Percentiles rank a stretch among this genome's conserved stretches.
Evolutionary conservation across 2,329 filamentous ascomycete genomes (phyloP).

Genomic region (Talaromyces albobiverticillius): DNA sequence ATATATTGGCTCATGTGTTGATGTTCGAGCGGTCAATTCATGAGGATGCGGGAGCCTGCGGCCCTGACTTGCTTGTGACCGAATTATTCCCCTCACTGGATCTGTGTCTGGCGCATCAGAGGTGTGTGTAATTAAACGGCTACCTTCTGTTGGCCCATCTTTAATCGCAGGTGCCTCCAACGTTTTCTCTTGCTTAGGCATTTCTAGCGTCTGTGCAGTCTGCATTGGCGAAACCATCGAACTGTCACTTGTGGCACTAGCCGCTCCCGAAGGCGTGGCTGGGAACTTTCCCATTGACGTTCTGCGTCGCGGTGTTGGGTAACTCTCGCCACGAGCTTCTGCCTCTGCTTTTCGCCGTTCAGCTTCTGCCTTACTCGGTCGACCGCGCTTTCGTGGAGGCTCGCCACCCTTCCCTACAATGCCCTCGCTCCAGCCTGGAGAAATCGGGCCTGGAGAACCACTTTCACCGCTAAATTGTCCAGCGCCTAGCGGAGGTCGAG

Average conservation of each 20-base stretch:
- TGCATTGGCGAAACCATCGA: conserved; percentile 21
- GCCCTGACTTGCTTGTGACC: conserved; percentile 12
- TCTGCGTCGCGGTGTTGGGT: conserved; percentile 32
- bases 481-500: conserved; percentile 33
- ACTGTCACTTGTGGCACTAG: conserved; percentile 20
- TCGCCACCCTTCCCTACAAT: conserved; percentile 24
- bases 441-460: conserved; percentile 31
- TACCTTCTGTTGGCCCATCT: not conserved
- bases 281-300: conserved; percentile 26
- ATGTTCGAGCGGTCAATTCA: conserved; percentile 11
- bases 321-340: conserved; percentile 37
- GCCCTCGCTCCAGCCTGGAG: conserved; percentile 32
- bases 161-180: conserved; percentile 2
- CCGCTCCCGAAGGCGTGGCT: conserved; percentile 31
- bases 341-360: conserved; percentile 37
- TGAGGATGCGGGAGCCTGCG: conserved; percentile 11
- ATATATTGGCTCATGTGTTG: conserved; percentile 3
- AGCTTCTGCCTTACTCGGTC: conserved; percentile 41
- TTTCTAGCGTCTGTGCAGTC: conserved; percentile 17
- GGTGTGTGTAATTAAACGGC: not conserved
- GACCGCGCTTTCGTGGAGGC: conserved; percentile 41
- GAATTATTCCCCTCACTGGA: conserved; percentile 15
- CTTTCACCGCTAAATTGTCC: conserved; percentile 34
- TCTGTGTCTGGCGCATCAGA: conserved; percentile 11
- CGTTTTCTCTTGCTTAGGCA: conserved; percentile 18